Base-by-base conservation (phyloP, 371 early-diverging fungal species). In the Circinella minor region DNA sequence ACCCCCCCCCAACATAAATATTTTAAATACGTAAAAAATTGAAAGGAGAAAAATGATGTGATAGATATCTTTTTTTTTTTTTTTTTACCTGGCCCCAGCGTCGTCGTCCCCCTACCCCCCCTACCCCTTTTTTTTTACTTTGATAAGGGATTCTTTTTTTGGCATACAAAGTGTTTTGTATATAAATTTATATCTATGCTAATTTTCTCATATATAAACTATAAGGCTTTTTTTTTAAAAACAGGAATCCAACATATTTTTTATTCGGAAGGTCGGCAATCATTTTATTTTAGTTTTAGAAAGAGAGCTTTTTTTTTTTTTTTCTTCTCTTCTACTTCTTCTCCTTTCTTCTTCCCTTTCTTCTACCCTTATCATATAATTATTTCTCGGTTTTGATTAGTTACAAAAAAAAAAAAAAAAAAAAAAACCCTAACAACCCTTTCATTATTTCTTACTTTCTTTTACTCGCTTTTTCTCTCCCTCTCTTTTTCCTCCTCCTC, bases 131-230 rank as follows among this genome's bases (percentile, higher is more conserved):
- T 57, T 34, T 14, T 34, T 18, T 18, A 43, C 11, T 10, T 61
- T 39, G 61, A 63, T 49, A 63, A 63, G 64, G 38, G 38, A 39
- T 34, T 55, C 15, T 51, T 36, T 55, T 38, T 37, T 48, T 36
- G 37, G 10, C 43, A 7, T 46, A 18, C 9, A 43, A 20, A 34
- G 39, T n/a, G 20, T 15, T 27, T 27, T 27, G 27, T 27, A 27
- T 27, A 27, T 27, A 27, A 2, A 62, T 11, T 11, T 43, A 62
- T 7, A 20, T 38, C 37, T 39, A 11, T 43, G 15, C 10, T n/a
- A 15, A n/a, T 18, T 62, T 27, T 27, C 10, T 7, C 11, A 37
- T n/a, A 54, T 18, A 18, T n/a, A 54, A 54, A 54, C 15, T 15
- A 54, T 18, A 54, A 15, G n/a, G n/a, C n/a, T n/a, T n/a, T n/a